A percentile compares a stretch with the other conserved stretches of the same genome.
Evolutionary conservation across 495 filamentous ascomycete species (phyloP).

Genomic region (Neurospora hispaniola): DNA sequence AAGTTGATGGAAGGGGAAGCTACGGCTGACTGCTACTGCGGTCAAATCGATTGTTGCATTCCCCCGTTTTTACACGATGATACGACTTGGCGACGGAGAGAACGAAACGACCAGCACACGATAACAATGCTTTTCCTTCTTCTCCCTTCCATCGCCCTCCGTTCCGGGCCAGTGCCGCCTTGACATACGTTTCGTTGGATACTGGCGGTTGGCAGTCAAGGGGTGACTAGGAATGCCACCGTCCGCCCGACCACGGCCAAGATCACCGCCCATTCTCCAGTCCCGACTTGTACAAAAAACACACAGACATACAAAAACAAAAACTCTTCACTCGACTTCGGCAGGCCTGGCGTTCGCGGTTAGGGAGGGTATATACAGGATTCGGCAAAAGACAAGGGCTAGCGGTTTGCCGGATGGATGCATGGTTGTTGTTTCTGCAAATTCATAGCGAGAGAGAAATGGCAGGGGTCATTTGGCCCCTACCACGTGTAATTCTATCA

Average conservation of each 20-base stretch:
- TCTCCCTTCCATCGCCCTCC: not conserved
- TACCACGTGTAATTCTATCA: not conserved
- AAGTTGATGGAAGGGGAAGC: not conserved
- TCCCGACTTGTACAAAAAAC: not conserved
- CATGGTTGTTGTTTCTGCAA: not conserved
- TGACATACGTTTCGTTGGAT: not conserved
- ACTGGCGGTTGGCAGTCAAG: not conserved
- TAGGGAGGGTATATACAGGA: not conserved
- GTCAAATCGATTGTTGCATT: not conserved
- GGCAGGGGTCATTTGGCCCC: not conserved
- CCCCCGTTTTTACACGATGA: not conserved
- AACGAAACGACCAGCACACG: not conserved
- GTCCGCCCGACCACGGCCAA: not conserved
- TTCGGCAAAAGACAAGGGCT: not conserved
- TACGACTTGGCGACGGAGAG: not conserved
- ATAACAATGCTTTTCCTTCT: not conserved
- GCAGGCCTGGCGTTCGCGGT: constrained; percentile 35
- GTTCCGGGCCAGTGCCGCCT: not conserved
- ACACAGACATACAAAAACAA: not conserved
- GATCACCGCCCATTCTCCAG: not conserved
- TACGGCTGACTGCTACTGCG: not conserved
- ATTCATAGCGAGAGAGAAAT: not conserved
- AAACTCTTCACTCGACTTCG: constrained; percentile 36
- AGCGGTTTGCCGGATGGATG: not conserved
- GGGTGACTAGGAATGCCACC: not conserved